A percentile compares a stretch with the other conserved stretches of the same genome.
These are phyloP conservation scores for Sclerotinia nivalis DNA, from an alignment of 2,329 filamentous ascomycete genomes.

Conservation along the genomic window DNA sequence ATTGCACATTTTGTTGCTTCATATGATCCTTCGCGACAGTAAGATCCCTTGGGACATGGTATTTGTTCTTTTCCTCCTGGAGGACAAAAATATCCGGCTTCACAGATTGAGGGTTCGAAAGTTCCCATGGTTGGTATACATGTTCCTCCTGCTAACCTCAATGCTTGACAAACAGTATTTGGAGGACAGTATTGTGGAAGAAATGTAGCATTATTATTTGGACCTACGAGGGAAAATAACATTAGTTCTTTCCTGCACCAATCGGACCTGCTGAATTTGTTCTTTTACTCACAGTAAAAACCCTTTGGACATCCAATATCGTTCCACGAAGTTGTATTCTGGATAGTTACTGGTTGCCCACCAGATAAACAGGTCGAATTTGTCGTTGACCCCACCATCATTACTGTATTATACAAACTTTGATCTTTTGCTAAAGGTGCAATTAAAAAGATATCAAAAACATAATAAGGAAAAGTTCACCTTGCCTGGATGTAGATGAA, in stretches of 20 bases:
- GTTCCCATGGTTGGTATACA: constrained; percentile 28
- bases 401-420: not conserved
- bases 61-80: constrained; percentile 45
- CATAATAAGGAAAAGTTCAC: not conserved
- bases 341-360: constrained; percentile 14
- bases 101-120: constrained; percentile 55
- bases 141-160: constrained; percentile 28
- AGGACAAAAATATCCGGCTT: constrained; percentile 53
- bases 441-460: not conserved
- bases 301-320: constrained; percentile 15
- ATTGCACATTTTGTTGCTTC: constrained; percentile 50
- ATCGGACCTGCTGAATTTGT: not conserved
- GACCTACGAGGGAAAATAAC: constrained; percentile 4
- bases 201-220: constrained; percentile 18
- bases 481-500: not conserved
- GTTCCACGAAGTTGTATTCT: constrained; percentile 18
- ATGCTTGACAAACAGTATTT: constrained; percentile 27
- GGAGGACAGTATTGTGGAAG: constrained; percentile 37
- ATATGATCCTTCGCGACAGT: constrained; percentile 53
- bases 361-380: constrained; percentile 22
- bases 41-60: constrained; percentile 50
- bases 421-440: not conserved
- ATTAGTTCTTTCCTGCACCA: not conserved
- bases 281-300: constrained; percentile 18
- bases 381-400: not conserved